Base-by-base conservation (phyloP, 1,139 yeast genomes). In the Sugiyamaella paludigena region DNA sequence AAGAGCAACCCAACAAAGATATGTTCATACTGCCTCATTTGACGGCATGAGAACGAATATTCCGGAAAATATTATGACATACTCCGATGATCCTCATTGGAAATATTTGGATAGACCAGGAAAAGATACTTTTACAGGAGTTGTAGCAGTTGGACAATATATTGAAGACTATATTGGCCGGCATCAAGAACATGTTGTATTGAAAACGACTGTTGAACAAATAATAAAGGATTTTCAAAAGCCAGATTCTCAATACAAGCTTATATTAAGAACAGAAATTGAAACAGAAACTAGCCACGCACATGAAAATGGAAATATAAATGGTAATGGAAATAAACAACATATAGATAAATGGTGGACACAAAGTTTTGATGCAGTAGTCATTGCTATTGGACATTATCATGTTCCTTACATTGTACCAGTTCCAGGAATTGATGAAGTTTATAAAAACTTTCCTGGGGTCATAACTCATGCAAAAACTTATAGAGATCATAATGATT, bases 331-430 rank as follows among this genome's bases (percentile, higher is more conserved):
- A 3, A 6, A 31, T 13, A 31, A 6, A 31, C 34, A 31, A 31
- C 34, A n/a, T 15, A 13, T 40, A n/a, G 49, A 46, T 29, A 36
- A 41, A 31, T 46, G 49, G 49, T 41, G 45, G 46, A 19, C 19
- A 15, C 51, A 28, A 54, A 56, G 50, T 11, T 74, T 71, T 57
- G 86, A 81, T 57, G 83, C 79, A 8, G 77, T 83, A 7, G 72
- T 79, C 1, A 66, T 81, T 12, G 83, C 84, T 12, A 69, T 76
- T 3, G 88, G 88, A 8, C 79, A 78, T 57, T 79, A 74, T 59
- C 79, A 79, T 49, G 64, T 74, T 31, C 87, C 87, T 0, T 76
- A 57, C 55, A 64, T 79, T 34, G 87, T 87, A 0, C 65, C 73
- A 13, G 71, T 77, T 40, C 68, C 68, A 0, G 89, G 89, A 0